Percentiles rank a stretch among this genome's conserved stretches.
phyloP scores from a whole-genome alignment of 129 eudicot species.

The Erigeron canadensis region DNA sequence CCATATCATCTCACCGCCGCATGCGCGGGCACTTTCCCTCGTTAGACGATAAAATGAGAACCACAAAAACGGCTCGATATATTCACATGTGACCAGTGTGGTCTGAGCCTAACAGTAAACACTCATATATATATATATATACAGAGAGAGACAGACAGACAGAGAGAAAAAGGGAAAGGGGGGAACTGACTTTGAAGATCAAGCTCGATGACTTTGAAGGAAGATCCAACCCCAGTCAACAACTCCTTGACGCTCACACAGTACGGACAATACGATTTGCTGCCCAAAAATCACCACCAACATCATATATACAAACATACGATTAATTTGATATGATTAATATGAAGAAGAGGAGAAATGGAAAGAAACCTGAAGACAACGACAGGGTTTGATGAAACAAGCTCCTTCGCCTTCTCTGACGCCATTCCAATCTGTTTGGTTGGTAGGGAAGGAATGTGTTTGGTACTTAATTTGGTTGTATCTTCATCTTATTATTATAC shows the following conservation, averaged over 20 bases:
- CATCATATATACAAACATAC: not conserved
- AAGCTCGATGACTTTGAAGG: conserved; percentile 73
- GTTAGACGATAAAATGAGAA: too few relatives aligned
- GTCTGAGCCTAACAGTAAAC: not conserved
- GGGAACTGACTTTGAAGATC: conserved; percentile 61
- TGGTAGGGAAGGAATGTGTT: not conserved
- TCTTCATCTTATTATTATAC: too few relatives aligned
- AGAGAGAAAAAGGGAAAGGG: conserved; percentile 7
- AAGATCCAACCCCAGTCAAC: conserved; percentile 52
- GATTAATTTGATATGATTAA: too few relatives aligned
- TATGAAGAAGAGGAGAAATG: not conserved
- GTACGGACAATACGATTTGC: conserved; percentile 78
- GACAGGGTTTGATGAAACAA: conserved; percentile 62
- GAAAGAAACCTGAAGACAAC: conserved; percentile 72
- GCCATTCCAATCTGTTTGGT: conserved; percentile 43
- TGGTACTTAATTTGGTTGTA: too few relatives aligned
- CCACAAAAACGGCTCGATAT: too few relatives aligned
- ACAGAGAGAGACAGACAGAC: conserved; percentile 10
- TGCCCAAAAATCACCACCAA: conserved; percentile 29
- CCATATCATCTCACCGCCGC: too few relatives aligned
- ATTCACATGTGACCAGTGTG: too few relatives aligned
- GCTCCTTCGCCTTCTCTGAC: conserved; percentile 56
- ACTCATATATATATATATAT: not conserved
- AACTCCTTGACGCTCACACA: conserved; percentile 71
- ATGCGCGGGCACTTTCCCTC: too few relatives aligned